Evolutionary conservation across 345 rosid genomes (phyloP), one percentile per base, ranked within the genome.

Genomic region (Pugionium dolabratum): DNA sequence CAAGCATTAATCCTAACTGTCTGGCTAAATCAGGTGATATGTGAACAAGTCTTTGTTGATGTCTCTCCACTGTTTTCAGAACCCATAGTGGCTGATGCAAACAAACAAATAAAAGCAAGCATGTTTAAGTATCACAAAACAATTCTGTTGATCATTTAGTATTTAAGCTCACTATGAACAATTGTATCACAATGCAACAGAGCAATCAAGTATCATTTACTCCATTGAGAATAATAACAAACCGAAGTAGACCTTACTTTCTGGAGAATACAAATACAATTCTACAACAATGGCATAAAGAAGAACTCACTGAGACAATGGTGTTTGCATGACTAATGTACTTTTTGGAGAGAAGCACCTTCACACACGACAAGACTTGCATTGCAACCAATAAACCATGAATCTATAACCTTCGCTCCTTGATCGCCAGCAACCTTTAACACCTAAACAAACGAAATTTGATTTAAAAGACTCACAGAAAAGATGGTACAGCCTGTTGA

Each of bases 11-110:
- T 28, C 86, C 96, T 5, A 93, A 78, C 59, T 86, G 90, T 78
- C 97, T 76, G 29, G 97, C 94, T 81, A 93, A 82, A 82, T 88
- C 98, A 78, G 90, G 82, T 55, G 98, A 90, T 65, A 88, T 69
- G 68, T 84, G 94, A 79, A 90, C 84, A 62, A 90, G 92, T 79
- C 96, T 78, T 80, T 85, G 94, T 63, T 69, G 50, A 70, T 73
- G 54, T 59, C 75, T 88, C 80, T 86, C 92, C 4, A 79, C 83
- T 54, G 97, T 81, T 83, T 90, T 93, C 57, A 93, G 79, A 70
- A 93, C 82, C 98, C 97, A 93, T 6, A 73, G 72, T 28, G 97
- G 96, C 96, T 93, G 82, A 79, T 55, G 70, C 43, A 54, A 44
- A 47, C 44, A 47, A 47, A 48, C 69, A 49, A 41, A 26, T 42